Evolutionary conservation across 2,329 filamentous ascomycete species (phyloP).

Genomic region (Ceratocystis albifundus): DNA sequence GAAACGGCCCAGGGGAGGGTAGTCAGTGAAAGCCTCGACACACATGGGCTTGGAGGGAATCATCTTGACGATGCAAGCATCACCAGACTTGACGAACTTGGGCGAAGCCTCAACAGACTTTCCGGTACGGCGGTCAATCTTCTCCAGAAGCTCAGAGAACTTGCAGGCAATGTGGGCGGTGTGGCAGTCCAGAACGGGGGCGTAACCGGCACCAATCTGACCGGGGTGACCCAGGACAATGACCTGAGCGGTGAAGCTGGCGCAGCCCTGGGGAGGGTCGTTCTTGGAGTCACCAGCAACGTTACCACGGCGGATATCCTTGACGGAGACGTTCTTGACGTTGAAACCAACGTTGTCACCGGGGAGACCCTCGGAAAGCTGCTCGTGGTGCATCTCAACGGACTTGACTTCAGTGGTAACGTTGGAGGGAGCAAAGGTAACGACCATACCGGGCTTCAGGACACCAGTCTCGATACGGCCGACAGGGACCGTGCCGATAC

Average conservation of each 20-base stretch:
- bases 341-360: conserved; percentile 99
- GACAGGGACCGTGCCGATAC: conserved; percentile 99
- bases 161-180: conserved; percentile 99
- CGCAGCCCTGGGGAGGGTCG: conserved; percentile 80
- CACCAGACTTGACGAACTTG: conserved; percentile 99
- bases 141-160: conserved; percentile 98
- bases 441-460: conserved; percentile 85
- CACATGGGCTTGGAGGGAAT: conserved; percentile 99
- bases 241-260: conserved; percentile 98
- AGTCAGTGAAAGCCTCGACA: conserved; percentile 99
- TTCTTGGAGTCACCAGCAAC: conserved; percentile 99
- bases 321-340: conserved; percentile 99
- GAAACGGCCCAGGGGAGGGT: conserved; percentile 99
- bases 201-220: conserved; percentile 98
- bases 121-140: conserved; percentile 99
- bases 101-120: conserved; percentile 84
- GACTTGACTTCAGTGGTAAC: conserved; percentile 99
- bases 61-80: conserved; percentile 99
- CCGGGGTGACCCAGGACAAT: conserved; percentile 99
- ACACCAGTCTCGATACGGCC: conserved; percentile 99
- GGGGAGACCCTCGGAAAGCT: conserved; percentile 86
- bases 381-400: conserved; percentile 99
- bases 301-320: conserved; percentile 99
- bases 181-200: conserved; percentile 98
- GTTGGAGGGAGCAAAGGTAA: conserved; percentile 96